phyloP scores from a whole-genome alignment of 495 filamentous ascomycete species.

The Halenospora varia region DNA sequence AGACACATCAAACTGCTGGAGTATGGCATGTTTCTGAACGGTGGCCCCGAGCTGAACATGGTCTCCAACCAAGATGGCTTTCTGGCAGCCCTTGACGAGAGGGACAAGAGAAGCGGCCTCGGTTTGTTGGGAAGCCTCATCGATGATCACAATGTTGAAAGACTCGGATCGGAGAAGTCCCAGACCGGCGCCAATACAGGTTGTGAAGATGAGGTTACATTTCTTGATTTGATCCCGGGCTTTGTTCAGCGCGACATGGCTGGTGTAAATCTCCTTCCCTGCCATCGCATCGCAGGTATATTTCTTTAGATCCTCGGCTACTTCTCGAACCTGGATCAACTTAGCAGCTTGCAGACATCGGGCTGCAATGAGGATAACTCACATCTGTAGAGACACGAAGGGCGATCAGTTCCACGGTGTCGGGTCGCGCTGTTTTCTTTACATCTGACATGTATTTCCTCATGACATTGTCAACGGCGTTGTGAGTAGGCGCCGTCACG shows the following conservation, averaged over 20 bases:
- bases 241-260: constrained; percentile 30
- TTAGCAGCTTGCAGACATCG: not conserved
- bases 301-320: constrained; percentile 33
- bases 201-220: constrained; percentile 42
- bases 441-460: constrained; percentile 32
- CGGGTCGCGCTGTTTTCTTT: not conserved
- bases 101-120: constrained; percentile 45
- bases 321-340: constrained; percentile 37
- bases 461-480: constrained; percentile 50
- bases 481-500: constrained; percentile 48
- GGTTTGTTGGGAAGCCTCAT: constrained; percentile 50
- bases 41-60: constrained; percentile 51
- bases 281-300: constrained; percentile 48
- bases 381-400: constrained; percentile 46
- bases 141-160: constrained; percentile 45
- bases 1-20: constrained; percentile 41
- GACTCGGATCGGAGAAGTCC: constrained; percentile 40
- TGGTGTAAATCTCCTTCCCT: constrained; percentile 39
- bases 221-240: constrained; percentile 39
- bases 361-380: constrained; percentile 8
- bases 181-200: constrained; percentile 44
- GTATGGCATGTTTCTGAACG: constrained; percentile 33
- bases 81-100: constrained; percentile 43
- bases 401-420: constrained; percentile 11
- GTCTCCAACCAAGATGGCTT: constrained; percentile 47